These are phyloP conservation scores for Dioscorea dumetorum DNA, from an alignment of 106 monocot species.

Conservation along the genomic window DNA sequence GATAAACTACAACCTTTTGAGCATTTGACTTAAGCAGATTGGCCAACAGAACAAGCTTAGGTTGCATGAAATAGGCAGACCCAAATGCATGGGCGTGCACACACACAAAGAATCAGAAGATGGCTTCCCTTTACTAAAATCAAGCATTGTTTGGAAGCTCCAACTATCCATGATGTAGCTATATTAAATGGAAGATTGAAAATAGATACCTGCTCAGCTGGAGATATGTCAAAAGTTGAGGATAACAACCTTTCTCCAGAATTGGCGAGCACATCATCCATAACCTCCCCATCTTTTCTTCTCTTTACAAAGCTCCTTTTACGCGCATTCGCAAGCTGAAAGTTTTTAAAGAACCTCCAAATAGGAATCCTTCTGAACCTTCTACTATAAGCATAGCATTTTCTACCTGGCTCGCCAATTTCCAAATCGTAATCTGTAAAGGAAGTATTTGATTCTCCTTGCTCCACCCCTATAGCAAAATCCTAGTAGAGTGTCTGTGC, in stretches of 20 bases:
- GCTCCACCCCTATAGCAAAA: background rate
- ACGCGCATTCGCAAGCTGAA: slow-evolving; percentile 27
- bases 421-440: slow-evolving; percentile 15
- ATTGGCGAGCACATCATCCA: slow-evolving; percentile 11
- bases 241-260: slow-evolving; percentile 5
- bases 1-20: no score
- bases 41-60: no score
- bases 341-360: slow-evolving; percentile 27
- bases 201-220: slow-evolving; percentile 22
- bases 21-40: no score
- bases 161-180: background rate
- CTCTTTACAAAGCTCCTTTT: slow-evolving; percentile 46
- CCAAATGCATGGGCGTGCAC: no score
- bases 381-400: slow-evolving; percentile 17
- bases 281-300: slow-evolving; percentile 64
- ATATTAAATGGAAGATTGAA: background rate
- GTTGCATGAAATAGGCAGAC: no score
- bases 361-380: slow-evolving; percentile 14
- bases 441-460: background rate
- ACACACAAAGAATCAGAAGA: background rate
- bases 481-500: background rate
- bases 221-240: slow-evolving; percentile 8
- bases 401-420: slow-evolving; percentile 19
- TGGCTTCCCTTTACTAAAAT: background rate
- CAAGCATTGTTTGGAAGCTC: background rate